Evolutionary conservation across 768 basidiomycete genomes (phyloP), one percentile per base, ranked within the genome.

Genomic region (Lentinus tigrinus): DNA sequence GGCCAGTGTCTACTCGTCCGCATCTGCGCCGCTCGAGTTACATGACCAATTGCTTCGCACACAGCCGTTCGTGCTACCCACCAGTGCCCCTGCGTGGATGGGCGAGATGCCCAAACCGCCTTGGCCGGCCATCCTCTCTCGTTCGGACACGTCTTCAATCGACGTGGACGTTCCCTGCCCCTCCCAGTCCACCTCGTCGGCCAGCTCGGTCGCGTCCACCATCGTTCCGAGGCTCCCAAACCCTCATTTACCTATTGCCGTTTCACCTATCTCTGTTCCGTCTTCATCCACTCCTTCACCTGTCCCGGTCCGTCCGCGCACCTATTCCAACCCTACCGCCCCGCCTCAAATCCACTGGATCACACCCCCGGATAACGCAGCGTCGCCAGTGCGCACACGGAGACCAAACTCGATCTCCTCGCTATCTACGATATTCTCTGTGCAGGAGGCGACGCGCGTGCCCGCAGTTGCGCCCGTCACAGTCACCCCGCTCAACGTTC

Each of bases 1-100:
- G 3, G 69, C 63, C 11, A 76, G 75, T 39, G 63, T 74, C 14
- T 75, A 77, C 61, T 77, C 77, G 24, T 63, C 68, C 13, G 70
- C 67, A 5, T 77, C 76, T 17, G 75, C 75, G 2, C 69, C 73
- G 14, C 24, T 60, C 19, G 62, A 67, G 57, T 47, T 61, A 52
- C 67, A 68, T 47, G 67, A 70, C 24, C 54, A 43, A 10, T 51
- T 63, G 26, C 44, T 70, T 58, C 57, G 51, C 36, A 23, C 61
- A 26, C 65, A 63, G 57, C 63, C 58, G 36, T 53, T 61, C 40
- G 53, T 50, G 44, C 56, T 73, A 19, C 63, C 70, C 27, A 58
- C 57, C 17, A 65, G 66, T 26, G 61, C 69, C 3, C 54, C 64
- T 34, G 50, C 58, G 13, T 58, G 61, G 52, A 39, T 58, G 11